phyloP scores from a whole-genome alignment of 139 green algal species.

The Spirogloea muscicola region DNA sequence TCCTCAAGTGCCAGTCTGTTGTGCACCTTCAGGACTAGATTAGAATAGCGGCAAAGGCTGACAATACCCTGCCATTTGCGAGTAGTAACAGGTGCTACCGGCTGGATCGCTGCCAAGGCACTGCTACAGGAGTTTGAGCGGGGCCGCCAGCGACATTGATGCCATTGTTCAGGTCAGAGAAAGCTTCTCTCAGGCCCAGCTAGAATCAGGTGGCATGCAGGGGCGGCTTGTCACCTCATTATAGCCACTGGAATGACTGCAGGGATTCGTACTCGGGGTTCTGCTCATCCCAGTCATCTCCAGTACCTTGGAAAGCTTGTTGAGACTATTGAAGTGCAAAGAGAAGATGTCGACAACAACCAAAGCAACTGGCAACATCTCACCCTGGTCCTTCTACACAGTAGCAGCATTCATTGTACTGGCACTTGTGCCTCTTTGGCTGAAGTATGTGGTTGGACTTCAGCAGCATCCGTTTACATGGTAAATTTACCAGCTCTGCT shows the following conservation, averaged over 20 bases:
- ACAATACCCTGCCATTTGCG: not conserved
- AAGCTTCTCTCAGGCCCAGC: not conserved
- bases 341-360: not conserved
- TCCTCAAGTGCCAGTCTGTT: not conserved
- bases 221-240: not conserved
- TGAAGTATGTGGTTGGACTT: not conserved
- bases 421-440: too few species aligned
- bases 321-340: not conserved
- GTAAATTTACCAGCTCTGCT: not conserved
- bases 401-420: too few species aligned
- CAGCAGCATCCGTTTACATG: not conserved
- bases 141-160: constrained; percentile 2
- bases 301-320: too few species aligned
- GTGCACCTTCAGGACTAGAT: not conserved
- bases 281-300: too few species aligned
- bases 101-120: not conserved
- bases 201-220: not conserved
- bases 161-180: constrained; percentile 9
- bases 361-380: too few species aligned
- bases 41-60: not conserved
- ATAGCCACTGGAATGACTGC: not conserved
- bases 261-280: too few species aligned
- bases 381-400: too few species aligned
- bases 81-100: not conserved
- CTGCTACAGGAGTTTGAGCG: not conserved